Evolutionary conservation across 1,139 yeast species (phyloP), one percentile per base, ranked within the genome.

Genomic region (Yamadazyma dushanensis): DNA sequence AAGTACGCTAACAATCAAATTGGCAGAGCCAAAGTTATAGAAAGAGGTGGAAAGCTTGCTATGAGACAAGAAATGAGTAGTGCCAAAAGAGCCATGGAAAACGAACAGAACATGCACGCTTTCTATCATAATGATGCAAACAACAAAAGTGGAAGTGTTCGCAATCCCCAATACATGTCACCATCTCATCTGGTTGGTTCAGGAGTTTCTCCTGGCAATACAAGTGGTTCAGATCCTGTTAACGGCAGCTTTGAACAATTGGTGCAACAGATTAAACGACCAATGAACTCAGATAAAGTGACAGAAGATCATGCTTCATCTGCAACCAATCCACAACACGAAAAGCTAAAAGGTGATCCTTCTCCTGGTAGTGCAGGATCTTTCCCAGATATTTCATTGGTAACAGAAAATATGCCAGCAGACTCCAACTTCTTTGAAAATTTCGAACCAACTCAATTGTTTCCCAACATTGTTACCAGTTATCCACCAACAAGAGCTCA

Each of bases 381-480:
- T 10, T 69, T 70, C 54, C 75, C 75, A 0, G 75, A 70, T 34
- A 67, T 71, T 24, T 63, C 71, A 3, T 59, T 71, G 47, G 77
- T 71, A 5, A 71, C 77, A 1, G 77, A 71, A 42, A 61, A 55
- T 30, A 50, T 68, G 43, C 73, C 73, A 6, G 55, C 67, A 14
- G 64, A 61, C 39, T 63, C 57, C 32, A 63, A 64, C 39, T 71
- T 70, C 46, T 63, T 68, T 45, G 74, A 69, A 33, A 70, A 70
- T 47, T 71, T 70, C 46, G 74, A 71, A 42, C 76, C 77, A 9
- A 63, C 74, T 1, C 77, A 73, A 45, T 64, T 73, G 49, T 73
- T 73, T 44, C 77, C 77, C 11, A 67, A 57, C 25, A 50, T 52
- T 11, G 14, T 32, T 19, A 54, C 50, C 36, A 66, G 73, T 44